Base-by-base conservation (phyloP, 306 rosid genomes). In the Vicia faba region DNA sequence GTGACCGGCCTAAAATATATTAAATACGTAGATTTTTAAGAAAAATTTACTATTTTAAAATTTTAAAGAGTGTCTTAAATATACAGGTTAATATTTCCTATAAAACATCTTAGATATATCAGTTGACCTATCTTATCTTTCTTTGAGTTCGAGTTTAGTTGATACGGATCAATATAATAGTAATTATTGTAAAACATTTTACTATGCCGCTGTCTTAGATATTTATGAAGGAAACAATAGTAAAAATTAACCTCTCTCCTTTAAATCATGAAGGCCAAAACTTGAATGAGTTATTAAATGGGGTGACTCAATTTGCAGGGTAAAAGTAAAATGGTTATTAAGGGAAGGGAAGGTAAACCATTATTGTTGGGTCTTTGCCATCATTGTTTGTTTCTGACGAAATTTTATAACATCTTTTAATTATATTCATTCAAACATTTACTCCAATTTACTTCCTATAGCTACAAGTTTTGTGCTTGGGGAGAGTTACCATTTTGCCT, bases 331-430 rank as follows among this genome's bases (percentile, higher is more conserved):
- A 63, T 69, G 87, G 79, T 35, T 33, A 75, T 63, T 3, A 36
- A 51, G 69, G 73, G 66, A 78, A 20, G 57, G 11, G 31, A 51
- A 75, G 84, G 68, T 81, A 82, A 82, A 61, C 79, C 84, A 86
- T 83, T 77, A 86, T 79, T 82, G 62, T 86, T 73, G 82, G 76
- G 84, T 84, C 55, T 74, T 78, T 70, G 95, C 88, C 92, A 88
- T 91, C 89, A 91, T 87, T 88, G 91, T 83, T 69, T 83, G 82
- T 53, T 81, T 85, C 92, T 84, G 95, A 86, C 61, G 63, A 64
- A 81, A 82, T 82, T 60, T 87, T 77, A 87, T 76, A 76, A 74
- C 82, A 55, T 85, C 61, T 61, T 74, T 79, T 79, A 58, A 64
- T 50, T 76, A 51, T 15, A 73, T 77, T 82, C 86, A 64, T 71